phyloP scores from a whole-genome alignment of 1,284 basidiomycete species.

The Coniferiporia sulphurascens region DNA sequence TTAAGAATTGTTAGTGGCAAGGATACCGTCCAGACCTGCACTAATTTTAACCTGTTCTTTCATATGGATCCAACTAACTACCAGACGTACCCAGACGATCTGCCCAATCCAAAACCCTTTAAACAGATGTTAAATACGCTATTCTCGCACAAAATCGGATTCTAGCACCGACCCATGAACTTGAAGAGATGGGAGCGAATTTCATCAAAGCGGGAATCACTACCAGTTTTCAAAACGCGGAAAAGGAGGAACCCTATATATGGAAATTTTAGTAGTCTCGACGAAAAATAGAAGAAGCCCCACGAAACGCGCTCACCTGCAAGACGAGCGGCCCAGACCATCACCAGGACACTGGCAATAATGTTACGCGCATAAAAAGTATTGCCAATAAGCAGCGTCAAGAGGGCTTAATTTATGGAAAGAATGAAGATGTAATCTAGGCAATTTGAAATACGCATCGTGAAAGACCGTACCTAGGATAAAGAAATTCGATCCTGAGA shows the following conservation, averaged over 20 bases:
- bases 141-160: background rate
- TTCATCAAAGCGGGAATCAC: conserved; percentile 62
- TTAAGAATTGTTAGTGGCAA: conserved; percentile 63
- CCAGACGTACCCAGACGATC: conserved; percentile 44
- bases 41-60: background rate
- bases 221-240: conserved; percentile 62
- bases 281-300: too few relatives aligned
- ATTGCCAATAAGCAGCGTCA: conserved; percentile 49
- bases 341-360: conserved; percentile 51
- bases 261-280: background rate
- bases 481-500: conserved; percentile 63
- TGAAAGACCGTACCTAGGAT: conserved; percentile 38
- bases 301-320: conserved; percentile 32
- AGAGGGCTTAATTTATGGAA: conserved; percentile 34
- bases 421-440: background rate
- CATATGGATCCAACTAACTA: too few relatives aligned
- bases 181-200: conserved; percentile 64
- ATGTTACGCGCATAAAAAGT: conserved; percentile 60
- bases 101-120: conserved; percentile 50
- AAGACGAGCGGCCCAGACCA: conserved; percentile 59
- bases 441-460: background rate
- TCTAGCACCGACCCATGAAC: conserved; percentile 45
- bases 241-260: conserved; percentile 55
- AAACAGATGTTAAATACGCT: background rate
- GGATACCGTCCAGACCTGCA: conserved; percentile 63